phyloP scores from a whole-genome alignment of 148 eudicot species.

The Heliosperma pusillum region DNA sequence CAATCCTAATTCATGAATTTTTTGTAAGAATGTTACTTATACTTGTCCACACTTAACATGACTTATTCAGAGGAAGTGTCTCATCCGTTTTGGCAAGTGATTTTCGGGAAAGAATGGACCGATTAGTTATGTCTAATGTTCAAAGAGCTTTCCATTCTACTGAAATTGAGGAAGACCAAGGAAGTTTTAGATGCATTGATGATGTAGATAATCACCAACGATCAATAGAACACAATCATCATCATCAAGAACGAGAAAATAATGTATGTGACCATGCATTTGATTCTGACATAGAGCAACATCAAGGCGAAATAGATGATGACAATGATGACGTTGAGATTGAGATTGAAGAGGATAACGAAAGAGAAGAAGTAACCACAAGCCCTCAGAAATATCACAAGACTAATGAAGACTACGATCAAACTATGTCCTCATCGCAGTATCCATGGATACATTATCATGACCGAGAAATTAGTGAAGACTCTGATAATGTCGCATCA shows the following conservation, averaged over 20 bases:
- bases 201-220: not conserved
- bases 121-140: slow-evolving; percentile 44
- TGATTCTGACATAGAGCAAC: not conserved
- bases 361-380: slow-evolving; percentile 13
- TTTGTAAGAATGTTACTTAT: not conserved
- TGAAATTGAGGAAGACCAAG: slow-evolving; percentile 21
- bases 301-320: not conserved
- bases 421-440: slow-evolving; percentile 24
- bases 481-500: slow-evolving; percentile 33
- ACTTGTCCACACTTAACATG: not conserved
- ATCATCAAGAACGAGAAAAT: slow-evolving; percentile 1
- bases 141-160: slow-evolving; percentile 31
- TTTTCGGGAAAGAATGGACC: slow-evolving; percentile 61
- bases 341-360: slow-evolving; percentile 29
- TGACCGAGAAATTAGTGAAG: slow-evolving; percentile 35
- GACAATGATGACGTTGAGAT: slow-evolving; percentile 22
- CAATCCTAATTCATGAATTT: no score
- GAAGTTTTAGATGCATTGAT: not conserved
- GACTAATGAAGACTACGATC: slow-evolving; percentile 31
- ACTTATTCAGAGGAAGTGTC: slow-evolving; percentile 55
- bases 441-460: slow-evolving; percentile 34
- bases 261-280: not conserved
- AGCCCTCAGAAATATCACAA: slow-evolving; percentile 27
- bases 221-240: slow-evolving; percentile 6
- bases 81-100: slow-evolving; percentile 64